phyloP scores from a whole-genome alignment of 148 eudicot species.

The Bassia scoparia region DNA sequence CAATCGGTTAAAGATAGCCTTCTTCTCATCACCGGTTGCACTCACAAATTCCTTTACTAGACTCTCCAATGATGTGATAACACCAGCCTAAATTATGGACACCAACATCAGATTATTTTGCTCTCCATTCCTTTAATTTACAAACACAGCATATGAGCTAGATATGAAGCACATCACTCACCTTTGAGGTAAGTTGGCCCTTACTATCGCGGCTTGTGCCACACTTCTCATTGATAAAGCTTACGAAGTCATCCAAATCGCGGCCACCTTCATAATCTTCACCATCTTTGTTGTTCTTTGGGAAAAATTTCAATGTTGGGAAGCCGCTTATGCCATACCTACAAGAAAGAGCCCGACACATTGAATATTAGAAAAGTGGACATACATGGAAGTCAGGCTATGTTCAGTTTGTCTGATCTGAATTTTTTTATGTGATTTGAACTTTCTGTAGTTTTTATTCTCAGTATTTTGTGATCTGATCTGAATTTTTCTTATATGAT shows the following conservation, averaged over 20 bases:
- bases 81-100: slow-evolving; percentile 59
- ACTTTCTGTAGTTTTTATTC: no score
- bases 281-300: slow-evolving; percentile 89
- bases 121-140: neutral
- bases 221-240: slow-evolving; percentile 77
- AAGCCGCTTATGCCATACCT: slow-evolving; percentile 91
- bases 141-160: neutral
- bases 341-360: slow-evolving; percentile 20
- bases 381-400: neutral
- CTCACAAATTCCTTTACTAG: slow-evolving; percentile 78
- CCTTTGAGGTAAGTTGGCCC: slow-evolving; percentile 76
- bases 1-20: slow-evolving; percentile 49
- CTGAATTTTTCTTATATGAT: no score
- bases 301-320: slow-evolving; percentile 94
- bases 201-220: slow-evolving; percentile 86
- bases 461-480: no score
- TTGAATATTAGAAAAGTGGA: slow-evolving; percentile 2
- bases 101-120: neutral
- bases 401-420: no score
- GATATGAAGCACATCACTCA: slow-evolving; percentile 21
- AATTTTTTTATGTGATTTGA: no score
- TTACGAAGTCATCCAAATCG: slow-evolving; percentile 76
- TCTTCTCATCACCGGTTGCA: slow-evolving; percentile 67
- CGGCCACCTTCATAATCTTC: slow-evolving; percentile 94
- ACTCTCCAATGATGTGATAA: slow-evolving; percentile 48